Conservation (phyloP, 73 alveolate species). For the Paramecium sonneborni region DNA sequence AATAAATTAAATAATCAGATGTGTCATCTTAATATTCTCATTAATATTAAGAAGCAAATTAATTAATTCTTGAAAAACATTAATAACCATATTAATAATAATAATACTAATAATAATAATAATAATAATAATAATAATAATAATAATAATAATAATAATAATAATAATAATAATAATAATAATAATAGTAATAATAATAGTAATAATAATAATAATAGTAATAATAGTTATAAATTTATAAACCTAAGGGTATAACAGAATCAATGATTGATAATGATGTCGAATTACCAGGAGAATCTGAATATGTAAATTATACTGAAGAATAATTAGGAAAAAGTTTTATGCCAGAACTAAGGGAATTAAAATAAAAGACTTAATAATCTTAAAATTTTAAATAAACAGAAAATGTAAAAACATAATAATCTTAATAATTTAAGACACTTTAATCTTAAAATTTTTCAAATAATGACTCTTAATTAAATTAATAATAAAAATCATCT, state of each 20-base stretch:
- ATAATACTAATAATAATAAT: not conserved
- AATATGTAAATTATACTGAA: not conserved
- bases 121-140: not conserved
- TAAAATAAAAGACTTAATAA: not conserved
- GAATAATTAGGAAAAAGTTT: constrained; percentile 6
- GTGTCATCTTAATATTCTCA: not conserved
- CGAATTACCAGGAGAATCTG: constrained; percentile 29
- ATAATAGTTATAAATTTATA: not conserved
- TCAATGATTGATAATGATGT: constrained; percentile 56
- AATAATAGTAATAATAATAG: not conserved
- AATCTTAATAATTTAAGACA: not conserved
- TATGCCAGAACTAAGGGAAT: not conserved
- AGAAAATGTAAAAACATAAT: not conserved
- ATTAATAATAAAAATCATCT: not conserved
- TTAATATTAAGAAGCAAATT: not conserved
- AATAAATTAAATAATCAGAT: not conserved
- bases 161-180: not conserved
- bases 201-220: not conserved
- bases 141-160: not conserved
- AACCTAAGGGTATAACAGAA: constrained; percentile 22
- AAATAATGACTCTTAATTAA: not conserved
- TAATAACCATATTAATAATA: not conserved
- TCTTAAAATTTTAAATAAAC: not conserved
- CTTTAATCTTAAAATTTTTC: not conserved
- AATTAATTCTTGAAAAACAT: not conserved